Base-by-base conservation (phyloP, 441 rosid species). In the Dalechampia spathulata region DNA sequence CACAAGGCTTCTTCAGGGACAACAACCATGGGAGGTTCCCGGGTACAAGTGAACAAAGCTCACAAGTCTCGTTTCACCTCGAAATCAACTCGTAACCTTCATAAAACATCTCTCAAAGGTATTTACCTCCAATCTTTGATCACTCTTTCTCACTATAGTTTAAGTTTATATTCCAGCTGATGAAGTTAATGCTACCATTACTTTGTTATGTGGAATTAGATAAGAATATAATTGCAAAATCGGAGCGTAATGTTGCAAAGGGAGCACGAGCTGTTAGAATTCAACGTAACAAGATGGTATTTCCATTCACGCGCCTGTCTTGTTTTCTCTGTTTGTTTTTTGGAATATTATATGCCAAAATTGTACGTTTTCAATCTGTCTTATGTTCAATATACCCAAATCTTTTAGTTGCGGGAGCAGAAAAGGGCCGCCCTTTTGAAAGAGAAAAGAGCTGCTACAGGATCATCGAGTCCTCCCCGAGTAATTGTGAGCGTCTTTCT, bases 261-360 rank as follows among this genome's bases (percentile, higher is more conserved):
- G 86, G 90, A 44, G 99, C 84, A 36, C 75, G 69, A 57, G 81
- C 85, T 70, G 90, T 78, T 55, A 79, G 99, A 58, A 47, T 82
- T 57, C 95, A 93, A 75, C 96, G 81, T 49, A 78, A 71, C 64
- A 87, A 83, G 76, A 89, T 85, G 91, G 98, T 88, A 60, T 66
- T 30, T 62, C 27, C 1, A 15, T 37, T 21, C 40, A 14, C 5
- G 14, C 46, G 9, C 64, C 0, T 16, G 20, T 61, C 7, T 46
- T 10, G 30, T 16, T 26, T 15, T 44, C 13, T 43, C 52, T 13
- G 6, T 26, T 37, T 26, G 6, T n/a, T 20, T 2, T 4, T 7
- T 22, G 46, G n/a, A 39, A 4, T 30, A 44, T 39, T 14, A 4
- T 25, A 51, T n/a, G n/a, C n/a, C n/a, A n/a, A n/a, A n/a, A n/a